Evolutionary conservation across 495 filamentous ascomycete species (phyloP).

Genomic region (Penicillium atrosanguineum): DNA sequence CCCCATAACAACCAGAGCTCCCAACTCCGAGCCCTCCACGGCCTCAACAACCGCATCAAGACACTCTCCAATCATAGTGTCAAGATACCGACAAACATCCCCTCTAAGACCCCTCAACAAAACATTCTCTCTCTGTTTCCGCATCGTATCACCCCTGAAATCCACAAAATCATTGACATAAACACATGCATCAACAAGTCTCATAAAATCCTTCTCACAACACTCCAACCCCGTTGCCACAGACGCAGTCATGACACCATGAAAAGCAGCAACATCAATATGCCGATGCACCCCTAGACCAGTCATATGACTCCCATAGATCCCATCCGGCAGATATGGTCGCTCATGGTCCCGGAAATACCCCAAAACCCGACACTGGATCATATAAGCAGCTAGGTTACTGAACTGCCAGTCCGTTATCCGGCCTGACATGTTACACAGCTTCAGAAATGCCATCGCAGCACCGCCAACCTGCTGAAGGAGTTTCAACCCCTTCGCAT

Average conservation of each 20-base stretch:
- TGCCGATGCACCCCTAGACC: conserved; percentile 10
- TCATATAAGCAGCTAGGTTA: conserved; percentile 10
- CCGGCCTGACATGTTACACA: conserved; percentile 10
- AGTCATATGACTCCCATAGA: conserved; percentile 24
- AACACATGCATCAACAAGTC: no score
- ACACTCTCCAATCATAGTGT: no score
- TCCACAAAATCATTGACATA: no score
- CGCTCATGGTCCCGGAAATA: conserved; percentile 19
- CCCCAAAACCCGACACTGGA: conserved; percentile 23
- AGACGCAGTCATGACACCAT: no score
- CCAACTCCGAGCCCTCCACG: background rate
- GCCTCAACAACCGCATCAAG: no score
- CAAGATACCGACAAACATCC: no score
- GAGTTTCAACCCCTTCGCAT: conserved; percentile 2
- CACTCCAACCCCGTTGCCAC: no score
- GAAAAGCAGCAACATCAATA: conserved; percentile 16
- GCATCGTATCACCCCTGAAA: no score
- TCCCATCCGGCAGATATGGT: conserved; percentile 4
- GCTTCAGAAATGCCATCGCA: conserved; percentile 19
- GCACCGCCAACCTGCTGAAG: conserved; percentile 18
- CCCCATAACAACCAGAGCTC: conserved; percentile 16
- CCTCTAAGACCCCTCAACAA: no score
- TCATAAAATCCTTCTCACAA: no score
- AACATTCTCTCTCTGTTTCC: no score
- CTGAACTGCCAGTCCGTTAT: conserved; percentile 15